Conservation (phyloP, 2,329 filamentous ascomycete species). For the Paecilomyces dactylethromorphus region DNA sequence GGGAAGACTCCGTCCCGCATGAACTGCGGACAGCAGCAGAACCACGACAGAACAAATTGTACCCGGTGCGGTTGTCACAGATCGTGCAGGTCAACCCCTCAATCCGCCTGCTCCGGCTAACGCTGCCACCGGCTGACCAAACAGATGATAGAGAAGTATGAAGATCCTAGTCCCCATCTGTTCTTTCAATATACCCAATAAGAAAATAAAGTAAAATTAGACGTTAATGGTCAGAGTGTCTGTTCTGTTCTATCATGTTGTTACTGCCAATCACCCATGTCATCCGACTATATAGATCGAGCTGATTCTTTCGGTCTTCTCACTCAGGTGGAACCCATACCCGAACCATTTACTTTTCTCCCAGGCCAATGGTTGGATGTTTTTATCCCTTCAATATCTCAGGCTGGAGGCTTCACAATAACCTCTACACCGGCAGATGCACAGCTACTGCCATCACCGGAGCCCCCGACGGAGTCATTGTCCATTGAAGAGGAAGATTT, state of each 20-base stretch:
- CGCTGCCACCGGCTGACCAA: slow-evolving; percentile 42
- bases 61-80: slow-evolving; percentile 54
- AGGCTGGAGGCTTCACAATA: slow-evolving; percentile 82
- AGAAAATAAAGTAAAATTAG: neutral
- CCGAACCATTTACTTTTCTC: slow-evolving; percentile 53
- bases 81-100: slow-evolving; percentile 61
- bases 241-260: neutral
- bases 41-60: slow-evolving; percentile 60
- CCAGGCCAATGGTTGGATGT: slow-evolving; percentile 88
- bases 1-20: slow-evolving; percentile 45
- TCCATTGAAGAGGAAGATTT: slow-evolving; percentile 13
- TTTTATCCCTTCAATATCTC: slow-evolving; percentile 60
- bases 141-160: slow-evolving; percentile 43
- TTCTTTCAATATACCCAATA: neutral
- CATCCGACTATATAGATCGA: neutral
- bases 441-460: slow-evolving; percentile 21
- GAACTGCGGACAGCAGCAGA: slow-evolving; percentile 67
- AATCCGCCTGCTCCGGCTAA: slow-evolving; percentile 63
- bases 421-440: slow-evolving; percentile 64
- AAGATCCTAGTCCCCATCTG: slow-evolving; percentile 9
- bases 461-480: slow-evolving; percentile 10
- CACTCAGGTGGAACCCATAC: slow-evolving; percentile 6
- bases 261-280: neutral
- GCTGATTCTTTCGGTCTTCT: neutral
- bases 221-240: neutral